Base-by-base conservation (phyloP, 495 filamentous ascomycete genomes). In the Penicillium crystallinum region DNA sequence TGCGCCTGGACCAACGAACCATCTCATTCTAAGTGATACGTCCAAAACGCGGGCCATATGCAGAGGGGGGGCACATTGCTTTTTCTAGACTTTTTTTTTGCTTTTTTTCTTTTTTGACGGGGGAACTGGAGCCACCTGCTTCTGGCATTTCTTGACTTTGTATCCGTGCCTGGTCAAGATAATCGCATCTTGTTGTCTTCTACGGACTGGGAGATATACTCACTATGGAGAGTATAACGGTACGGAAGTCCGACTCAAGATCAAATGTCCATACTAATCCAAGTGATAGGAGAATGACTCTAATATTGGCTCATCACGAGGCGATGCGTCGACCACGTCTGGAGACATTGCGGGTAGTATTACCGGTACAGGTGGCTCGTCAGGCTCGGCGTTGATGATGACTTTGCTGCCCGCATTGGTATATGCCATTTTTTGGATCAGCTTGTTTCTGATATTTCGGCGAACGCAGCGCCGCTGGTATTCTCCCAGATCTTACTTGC, bases 401-500 rank as follows among this genome's bases (percentile, higher is more conserved):
- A 93, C 90, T 8, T 68, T 95, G 14, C 76, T 78, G 6, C 88
- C 90, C 19, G 84, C 88, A 19, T 65, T 82, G 14, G 53, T 91
- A 18, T 71, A 85, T 58, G 87, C 90, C 6, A 62, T 60, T 9
- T 75, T 87, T 52, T 89, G 88, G 68, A 57, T 90, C 35, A 62
- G 67, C 23, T 62, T 91, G 39, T 96, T 96, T 74, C 64, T 93
- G 42, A 69, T 91, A 50, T 77, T 92, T 53, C 81, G 91, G 40
- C 77, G 74, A 53, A 85, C 80, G 31, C 82, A 92, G 40, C 77
- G 79, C 27, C 81, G 89, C 52, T 86, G 81, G 74, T 96, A 96
- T 71, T 82, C 87, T 10, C 91, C 91, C 0, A 77, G 90, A 67
- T 89, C 87, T 7, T 91, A 92, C 67, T 59, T 96, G 22, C 85